Evolutionary conservation across 1,284 basidiomycete genomes (phyloP), one percentile per base, ranked within the genome.

Genomic region (Macrocystidia cucumis): DNA sequence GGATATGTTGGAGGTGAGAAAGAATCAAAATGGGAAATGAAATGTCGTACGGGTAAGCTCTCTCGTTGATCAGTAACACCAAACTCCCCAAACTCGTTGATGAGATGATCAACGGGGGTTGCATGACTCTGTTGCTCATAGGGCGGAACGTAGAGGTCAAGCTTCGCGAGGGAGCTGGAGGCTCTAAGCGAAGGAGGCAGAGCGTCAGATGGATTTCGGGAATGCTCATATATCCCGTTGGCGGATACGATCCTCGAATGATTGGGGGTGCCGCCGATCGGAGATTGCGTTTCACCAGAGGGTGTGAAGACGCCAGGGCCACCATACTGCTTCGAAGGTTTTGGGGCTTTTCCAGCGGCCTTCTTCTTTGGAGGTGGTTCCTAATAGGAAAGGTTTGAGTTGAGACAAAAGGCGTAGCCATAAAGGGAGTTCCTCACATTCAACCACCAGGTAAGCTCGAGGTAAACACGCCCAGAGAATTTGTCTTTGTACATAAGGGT

Each of bases 401-500:
- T n/a, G n/a, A n/a, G n/a, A n/a, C n/a, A n/a, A n/a, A n/a, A n/a
- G n/a, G n/a, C n/a, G n/a, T n/a, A n/a, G n/a, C n/a, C n/a, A n/a
- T n/a, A n/a, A n/a, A n/a, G 29, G 33, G 6, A 30, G 32, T n/a
- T 6, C 76, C 86, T 48, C 44, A 93, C 91, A 55, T 93, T 92
- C 3, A 90, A 91, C 78, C 86, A 98, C 62, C 93, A 97, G 0
- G 92, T 98, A 52, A 96, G 59, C 56, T 98, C 93, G 14, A 97
- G 67, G 51, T 93, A 96, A 12, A 98, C 79, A 55, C 96, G 92
- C 3, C 92, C 92, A 29, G 82, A 79, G 57, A 95, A 96, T 49
- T 92, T 90, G 44, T 89, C 89, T 61, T 93, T 96, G 62, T 85
- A 72, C 55, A 72, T 74, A 23, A 97, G 65, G 11, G 80, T 83